Evolutionary conservation across 306 rosid species (phyloP), one percentile per base, ranked within the genome.

Genomic region (Hippophae gyantsensis): DNA sequence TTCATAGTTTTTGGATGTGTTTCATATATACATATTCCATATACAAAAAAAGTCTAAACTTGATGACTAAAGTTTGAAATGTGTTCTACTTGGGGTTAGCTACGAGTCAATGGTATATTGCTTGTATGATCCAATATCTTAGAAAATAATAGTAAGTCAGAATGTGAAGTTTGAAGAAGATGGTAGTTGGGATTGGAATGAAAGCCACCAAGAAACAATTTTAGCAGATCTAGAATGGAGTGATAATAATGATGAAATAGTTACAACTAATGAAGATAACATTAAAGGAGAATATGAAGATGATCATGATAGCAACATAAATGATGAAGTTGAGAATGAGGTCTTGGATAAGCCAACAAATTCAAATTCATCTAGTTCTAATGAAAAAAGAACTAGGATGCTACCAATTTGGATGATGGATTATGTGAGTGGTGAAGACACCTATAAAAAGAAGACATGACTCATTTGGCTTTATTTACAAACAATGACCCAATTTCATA

Each of bases 361-460:
- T 4, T 7, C 0, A 9, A 25, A 3, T 18, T 0, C 0, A 3
- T 0, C 8, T n/a, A 2, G 6, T 25, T 3, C 12, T 9, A 1
- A 6, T 1, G 2, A 5, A 10, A 5, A 26, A 7, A 3, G 10
- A 45, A 12, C 8, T 45, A 9, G 11, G 11, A 12, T 7, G 11
- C 3, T 12, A 7, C 0, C 8, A 7, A 2, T 12, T 7, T 18
- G 18, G 11, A 45, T 45, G 48, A 10, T 5, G 12, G 0, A 3
- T 12, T 7, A 3, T 0, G 0, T 2, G 12, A 3, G 1, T 8
- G 41, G 27, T 0, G 7, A 7, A 10, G 7, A 3, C 5, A n/a
- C 13, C n/a, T 10, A 49, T 10, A 12, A 49, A 49, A 5, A 5
- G 1, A 13, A 54, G 9, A 8, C 6, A 3, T 26, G 3, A 26